Base-by-base conservation (phyloP, 371 early-diverging fungal species). In the Haplosporangium sp. region DNA sequence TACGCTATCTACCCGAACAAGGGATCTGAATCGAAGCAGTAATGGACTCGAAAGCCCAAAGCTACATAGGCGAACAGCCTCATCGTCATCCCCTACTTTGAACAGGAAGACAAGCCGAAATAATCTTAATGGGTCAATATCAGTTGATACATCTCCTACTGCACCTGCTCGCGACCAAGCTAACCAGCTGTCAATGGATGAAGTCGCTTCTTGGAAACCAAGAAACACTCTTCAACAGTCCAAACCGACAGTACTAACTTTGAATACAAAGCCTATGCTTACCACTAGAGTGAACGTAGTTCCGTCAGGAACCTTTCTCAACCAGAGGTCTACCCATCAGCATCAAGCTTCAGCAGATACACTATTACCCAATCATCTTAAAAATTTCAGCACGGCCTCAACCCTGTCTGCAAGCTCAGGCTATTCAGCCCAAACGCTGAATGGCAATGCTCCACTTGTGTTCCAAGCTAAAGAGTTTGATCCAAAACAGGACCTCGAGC, bases 361-460 rank as follows among this genome's bases (percentile, higher is more conserved):
- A 3, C 52, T 78, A 39, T 27, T 79, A 47, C 67, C 81, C 3
- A 37, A 70, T 38, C 81, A 74, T 35, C 71, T 74, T 58, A 79
- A 79, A 19, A 71, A 74, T 58, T 74, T 74, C 45, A 74, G 74
- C 74, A 68, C 63, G 1, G 81, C 67, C 8, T 78, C 78, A 15
- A 78, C 74, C 2, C 11, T 74, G 64, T 68, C 74, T 11, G 65
- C 74, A 13, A 69, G 69, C 34, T 68, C 74, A 0, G 59, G 17
- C 17, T 74, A 74, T 60, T 74, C 68, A 58, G 69, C 69, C 6
- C 74, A 68, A n/a, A 74, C 74, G 1, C 65, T 74, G 17, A 63
- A 53, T 7, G 74, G 68, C 27, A 42, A 48, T 3, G 53, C 20
- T 37, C 65, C 63, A 7, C 37, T 60, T 60, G 48, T 45, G 2